phyloP scores from a whole-genome alignment of 1,139 yeast species.

The Groenewaldozyma auringiensis region DNA sequence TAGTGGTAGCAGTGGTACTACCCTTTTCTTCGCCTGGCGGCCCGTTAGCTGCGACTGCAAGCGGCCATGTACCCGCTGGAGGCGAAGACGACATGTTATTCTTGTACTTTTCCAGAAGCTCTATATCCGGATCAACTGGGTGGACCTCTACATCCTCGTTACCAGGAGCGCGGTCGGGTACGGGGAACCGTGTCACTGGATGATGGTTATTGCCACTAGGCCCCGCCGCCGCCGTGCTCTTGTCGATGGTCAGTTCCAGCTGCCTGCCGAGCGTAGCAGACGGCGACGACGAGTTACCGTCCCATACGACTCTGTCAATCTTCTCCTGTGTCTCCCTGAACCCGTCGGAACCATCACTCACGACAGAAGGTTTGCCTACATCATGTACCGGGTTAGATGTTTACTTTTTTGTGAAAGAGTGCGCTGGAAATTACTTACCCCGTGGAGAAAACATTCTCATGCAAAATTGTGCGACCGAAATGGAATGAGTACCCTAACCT shows the following conservation, averaged over 20 bases:
- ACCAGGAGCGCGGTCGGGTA: neutral
- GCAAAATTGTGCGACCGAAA: too few species aligned
- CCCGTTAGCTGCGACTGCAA: too few species aligned
- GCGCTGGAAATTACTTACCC: too few species aligned
- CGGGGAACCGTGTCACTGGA: neutral
- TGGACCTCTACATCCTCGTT: neutral
- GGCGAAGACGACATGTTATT: conserved; percentile 6
- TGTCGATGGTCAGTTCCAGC: neutral
- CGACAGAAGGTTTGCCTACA: too few species aligned
- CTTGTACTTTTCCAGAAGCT: conserved; percentile 6
- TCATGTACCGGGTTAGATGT: too few species aligned
- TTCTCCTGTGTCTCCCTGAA: neutral
- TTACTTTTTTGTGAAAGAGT: too few species aligned
- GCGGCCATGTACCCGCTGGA: conserved; percentile 8
- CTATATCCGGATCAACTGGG: conserved; percentile 1
- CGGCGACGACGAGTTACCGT: conserved; percentile 1
- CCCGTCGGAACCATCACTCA: too few species aligned
- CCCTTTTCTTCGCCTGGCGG: too few species aligned
- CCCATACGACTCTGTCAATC: conserved; percentile 1
- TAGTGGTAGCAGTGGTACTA: neutral
- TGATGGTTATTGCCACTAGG: neutral
- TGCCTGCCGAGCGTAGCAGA: neutral
- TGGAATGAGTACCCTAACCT: too few species aligned
- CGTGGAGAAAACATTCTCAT: too few species aligned
- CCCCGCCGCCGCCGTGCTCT: too few species aligned